Base-by-base conservation (phyloP, 495 filamentous ascomycete species). In the Penicillium cataractarum region DNA sequence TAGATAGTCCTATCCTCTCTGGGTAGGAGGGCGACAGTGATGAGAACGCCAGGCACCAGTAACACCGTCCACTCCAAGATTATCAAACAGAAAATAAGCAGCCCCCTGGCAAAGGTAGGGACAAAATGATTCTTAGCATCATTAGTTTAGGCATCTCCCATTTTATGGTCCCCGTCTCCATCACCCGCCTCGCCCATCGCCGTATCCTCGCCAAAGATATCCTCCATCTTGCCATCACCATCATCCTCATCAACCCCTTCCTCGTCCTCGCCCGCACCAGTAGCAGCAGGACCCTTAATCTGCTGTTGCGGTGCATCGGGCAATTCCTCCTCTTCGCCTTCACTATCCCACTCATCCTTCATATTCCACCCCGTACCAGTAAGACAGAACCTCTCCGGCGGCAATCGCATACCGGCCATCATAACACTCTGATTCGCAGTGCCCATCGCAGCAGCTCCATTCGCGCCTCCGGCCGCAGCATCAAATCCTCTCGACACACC, bases 361-460 rank as follows among this genome's bases (percentile, higher is more conserved):
- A 97, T 71, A 39, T 87, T 85, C 95, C 95, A 99, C 60, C 87
- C 87, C 19, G 85, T 81, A 0, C 95, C 95, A 29, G 89, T 96
- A 56, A 97, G 80, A 64, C 94, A 93, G 71, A 96, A 98, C 71
- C 91, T 82, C 86, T 99, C 95, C 58, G 89, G 89, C 39, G 95
- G 95, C 65, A 99, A 76, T 48, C 92, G 81, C 59, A 95, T 85
- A 15, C 95, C 95, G 77, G 86, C 80, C 73, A 82, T 78, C 32
- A 76, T 57, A 65, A 80, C 60, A 57, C 71, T 73, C 60, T 78
- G 76, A 48, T 73, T 71, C 33, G 70, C 69, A 3, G 55, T 57
- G 26, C 37, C 55, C 17, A 63, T 55, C 6, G 59, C 55, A 17
- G 63, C 55, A n/a, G 58, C 37, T 7, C 51, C 65, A 52, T 59